These are phyloP conservation scores for Penicillium sp. DNA, from an alignment of 2,329 filamentous ascomycete genomes.

Conservation along the genomic window DNA sequence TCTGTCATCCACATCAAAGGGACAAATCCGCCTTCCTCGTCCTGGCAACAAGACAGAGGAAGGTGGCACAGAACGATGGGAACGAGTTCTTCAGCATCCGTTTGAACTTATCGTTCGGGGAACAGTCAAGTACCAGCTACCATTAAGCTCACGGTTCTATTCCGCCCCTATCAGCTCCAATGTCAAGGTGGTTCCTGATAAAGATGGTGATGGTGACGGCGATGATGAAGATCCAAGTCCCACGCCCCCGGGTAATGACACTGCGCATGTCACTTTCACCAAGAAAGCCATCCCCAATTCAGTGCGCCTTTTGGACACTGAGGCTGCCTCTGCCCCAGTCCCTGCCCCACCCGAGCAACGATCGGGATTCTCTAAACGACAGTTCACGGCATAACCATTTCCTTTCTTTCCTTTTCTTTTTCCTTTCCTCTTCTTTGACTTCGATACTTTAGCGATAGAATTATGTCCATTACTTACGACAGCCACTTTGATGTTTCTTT, in stretches of 20 bases:
- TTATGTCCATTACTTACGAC: constrained; percentile 30
- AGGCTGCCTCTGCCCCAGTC: background rate
- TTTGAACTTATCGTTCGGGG: constrained; percentile 94
- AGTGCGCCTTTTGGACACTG: constrained; percentile 14
- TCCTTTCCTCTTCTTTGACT: background rate
- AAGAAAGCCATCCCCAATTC: constrained; percentile 7
- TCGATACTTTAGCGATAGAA: constrained; percentile 27
- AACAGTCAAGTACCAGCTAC: constrained; percentile 79
- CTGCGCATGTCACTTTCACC: constrained; percentile 26
- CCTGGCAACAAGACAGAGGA: constrained; percentile 87
- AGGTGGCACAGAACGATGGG: constrained; percentile 85
- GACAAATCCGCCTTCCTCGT: constrained; percentile 77
- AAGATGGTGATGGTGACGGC: constrained; percentile 23
- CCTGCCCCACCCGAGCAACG: constrained; percentile 9
- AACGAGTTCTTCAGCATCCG: constrained; percentile 84
- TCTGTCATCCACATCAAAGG: constrained; percentile 71
- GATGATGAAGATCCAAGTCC: constrained; percentile 22
- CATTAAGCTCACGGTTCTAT: constrained; percentile 59
- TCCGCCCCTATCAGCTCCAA: constrained; percentile 54
- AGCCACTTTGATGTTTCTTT: constrained; percentile 14
- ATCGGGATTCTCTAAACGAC: constrained; percentile 25
- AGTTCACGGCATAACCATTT: constrained; percentile 33
- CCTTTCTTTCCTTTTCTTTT: background rate
- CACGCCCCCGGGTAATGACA: constrained; percentile 32
- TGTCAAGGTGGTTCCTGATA: constrained; percentile 44